Evolutionary conservation across 2,329 filamentous ascomycete species (phyloP).

Genomic region (Apiospora sp.): DNA sequence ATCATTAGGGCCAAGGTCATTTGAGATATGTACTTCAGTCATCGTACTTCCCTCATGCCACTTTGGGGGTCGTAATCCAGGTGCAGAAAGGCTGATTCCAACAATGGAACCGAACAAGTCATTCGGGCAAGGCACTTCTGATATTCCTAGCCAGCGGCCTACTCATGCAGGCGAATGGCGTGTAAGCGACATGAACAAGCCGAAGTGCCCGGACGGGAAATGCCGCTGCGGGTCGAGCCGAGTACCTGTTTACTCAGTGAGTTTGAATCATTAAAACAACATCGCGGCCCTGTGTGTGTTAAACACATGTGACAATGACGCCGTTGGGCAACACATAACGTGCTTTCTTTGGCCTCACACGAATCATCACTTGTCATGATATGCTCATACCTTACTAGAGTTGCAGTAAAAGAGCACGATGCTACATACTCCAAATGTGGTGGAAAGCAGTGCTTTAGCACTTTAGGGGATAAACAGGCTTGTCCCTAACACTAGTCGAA

Average conservation of each 20-base stretch:
- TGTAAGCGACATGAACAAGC: not conserved
- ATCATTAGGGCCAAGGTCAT: not conserved
- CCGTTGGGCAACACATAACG: not conserved
- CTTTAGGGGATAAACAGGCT: not conserved
- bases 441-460: no score
- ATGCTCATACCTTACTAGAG: not conserved
- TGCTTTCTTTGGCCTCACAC: not conserved
- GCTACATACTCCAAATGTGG: no score
- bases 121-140: not conserved
- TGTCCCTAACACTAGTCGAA: not conserved
- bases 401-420: not conserved
- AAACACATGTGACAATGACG: not conserved
- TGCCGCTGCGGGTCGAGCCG: conserved; percentile 14
- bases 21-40: not conserved
- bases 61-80: not conserved
- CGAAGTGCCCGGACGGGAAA: not conserved
- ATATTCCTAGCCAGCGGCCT: not conserved
- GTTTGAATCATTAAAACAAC: not conserved
- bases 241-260: conserved; percentile 2
- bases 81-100: not conserved
- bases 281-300: not conserved
- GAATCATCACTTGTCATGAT: not conserved
- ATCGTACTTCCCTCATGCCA: not conserved
- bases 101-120: not conserved
- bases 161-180: not conserved